A percentile compares a stretch with the other conserved stretches of the same genome.
Evolutionary conservation across 208 protist genomes (phyloP).

Genomic region (Trypanosoma brucei): DNA sequence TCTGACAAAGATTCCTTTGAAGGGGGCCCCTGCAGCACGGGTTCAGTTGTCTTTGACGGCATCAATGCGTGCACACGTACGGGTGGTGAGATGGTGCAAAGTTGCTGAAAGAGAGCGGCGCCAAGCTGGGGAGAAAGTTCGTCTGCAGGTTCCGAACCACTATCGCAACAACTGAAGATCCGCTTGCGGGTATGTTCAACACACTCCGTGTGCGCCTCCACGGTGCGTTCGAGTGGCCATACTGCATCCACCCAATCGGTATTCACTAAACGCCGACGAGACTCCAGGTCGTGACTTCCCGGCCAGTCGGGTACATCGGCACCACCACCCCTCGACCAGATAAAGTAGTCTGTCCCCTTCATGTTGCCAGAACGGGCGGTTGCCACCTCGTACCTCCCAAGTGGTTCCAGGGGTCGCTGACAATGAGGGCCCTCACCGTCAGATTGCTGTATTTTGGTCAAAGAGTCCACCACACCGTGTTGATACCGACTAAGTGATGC

Average conservation of each 20-base stretch:
- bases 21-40: neutral
- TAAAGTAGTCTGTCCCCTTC: slow-evolving; percentile 7
- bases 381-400: neutral
- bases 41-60: neutral
- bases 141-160: neutral
- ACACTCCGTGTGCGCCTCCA: slow-evolving; percentile 18
- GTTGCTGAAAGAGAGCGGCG: slow-evolving; percentile 30
- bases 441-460: slow-evolving; percentile 12
- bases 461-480: slow-evolving; percentile 28
- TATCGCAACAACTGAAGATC: neutral
- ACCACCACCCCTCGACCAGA: slow-evolving; percentile 13
- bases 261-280: slow-evolving; percentile 36
- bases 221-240: slow-evolving; percentile 47
- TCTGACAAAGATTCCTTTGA: slow-evolving; percentile 10
- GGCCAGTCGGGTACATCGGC: slow-evolving; percentile 24
- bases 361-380: neutral
- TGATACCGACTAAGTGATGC: slow-evolving; percentile 42
- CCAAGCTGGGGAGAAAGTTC: slow-evolving; percentile 15
- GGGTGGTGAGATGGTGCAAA: slow-evolving; percentile 34
- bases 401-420: neutral
- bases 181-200: slow-evolving; percentile 7
- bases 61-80: slow-evolving; percentile 29
- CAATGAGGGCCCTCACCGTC: neutral
- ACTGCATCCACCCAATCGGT: slow-evolving; percentile 39
- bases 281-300: slow-evolving; percentile 15